phyloP scores from a whole-genome alignment of 140 eudicot species.

The Ambrosia hybrid region DNA sequence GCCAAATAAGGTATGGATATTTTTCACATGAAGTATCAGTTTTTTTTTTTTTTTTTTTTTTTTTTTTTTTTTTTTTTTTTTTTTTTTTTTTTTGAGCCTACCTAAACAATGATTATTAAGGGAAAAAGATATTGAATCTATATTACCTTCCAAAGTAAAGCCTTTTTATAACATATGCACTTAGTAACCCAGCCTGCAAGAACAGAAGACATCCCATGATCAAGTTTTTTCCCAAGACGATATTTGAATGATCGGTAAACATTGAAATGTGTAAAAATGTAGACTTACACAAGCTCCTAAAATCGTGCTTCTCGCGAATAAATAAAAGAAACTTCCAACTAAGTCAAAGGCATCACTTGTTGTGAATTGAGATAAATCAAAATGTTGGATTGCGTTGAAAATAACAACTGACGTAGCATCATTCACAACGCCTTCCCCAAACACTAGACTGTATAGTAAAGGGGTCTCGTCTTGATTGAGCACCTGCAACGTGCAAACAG shows the following conservation, averaged over 20 bases:
- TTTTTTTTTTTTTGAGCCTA: too few species aligned
- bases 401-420: slow-evolving; percentile 93
- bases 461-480: slow-evolving; percentile 95
- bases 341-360: slow-evolving; percentile 53
- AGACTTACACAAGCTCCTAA: slow-evolving; percentile 77
- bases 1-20: slow-evolving; percentile 1
- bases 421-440: slow-evolving; percentile 95
- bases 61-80: too few species aligned
- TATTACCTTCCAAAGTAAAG: slow-evolving; percentile 87
- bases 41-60: background rate
- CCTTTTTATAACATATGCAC: slow-evolving; percentile 78
- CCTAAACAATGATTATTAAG: too few species aligned
- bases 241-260: slow-evolving; percentile 3
- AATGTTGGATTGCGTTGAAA: slow-evolving; percentile 88
- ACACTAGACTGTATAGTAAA: slow-evolving; percentile 79
- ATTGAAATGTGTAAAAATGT: slow-evolving; percentile 12
- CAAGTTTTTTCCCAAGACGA: background rate
- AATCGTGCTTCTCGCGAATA: slow-evolving; percentile 67
- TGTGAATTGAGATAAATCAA: slow-evolving; percentile 62
- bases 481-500: slow-evolving; percentile 96
- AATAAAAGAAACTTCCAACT: slow-evolving; percentile 69
- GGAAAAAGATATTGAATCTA: background rate
- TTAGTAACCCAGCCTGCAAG: slow-evolving; percentile 81
- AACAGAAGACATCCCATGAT: slow-evolving; percentile 16
- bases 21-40: slow-evolving; percentile 4